These are phyloP conservation scores for Cenococcum geophilum DNA, from an alignment of 495 filamentous ascomycete genomes.

Conservation along the genomic window DNA sequence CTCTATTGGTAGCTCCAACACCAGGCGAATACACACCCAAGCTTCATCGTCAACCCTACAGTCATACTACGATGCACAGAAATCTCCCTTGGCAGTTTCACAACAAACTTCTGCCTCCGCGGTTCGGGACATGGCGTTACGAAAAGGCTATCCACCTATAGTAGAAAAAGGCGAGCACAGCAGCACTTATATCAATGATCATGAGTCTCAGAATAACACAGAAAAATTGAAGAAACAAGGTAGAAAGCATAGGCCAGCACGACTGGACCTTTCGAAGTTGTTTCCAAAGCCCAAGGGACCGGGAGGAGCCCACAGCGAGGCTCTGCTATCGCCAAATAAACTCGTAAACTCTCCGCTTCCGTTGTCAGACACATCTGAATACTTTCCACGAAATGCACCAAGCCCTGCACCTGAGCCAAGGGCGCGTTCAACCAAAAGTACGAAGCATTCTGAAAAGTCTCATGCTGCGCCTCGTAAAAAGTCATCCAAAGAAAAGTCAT, in stretches of 20 bases:
- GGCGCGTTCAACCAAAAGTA: conserved; percentile 15
- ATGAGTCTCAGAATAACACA: background rate
- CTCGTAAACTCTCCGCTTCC: conserved; percentile 32
- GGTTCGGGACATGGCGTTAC: conserved; percentile 35
- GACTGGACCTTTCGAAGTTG: conserved; percentile 35
- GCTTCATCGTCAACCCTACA: conserved; percentile 33
- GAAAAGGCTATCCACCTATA: conserved; percentile 29
- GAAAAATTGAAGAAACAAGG: conserved; percentile 7
- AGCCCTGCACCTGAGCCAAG: background rate
- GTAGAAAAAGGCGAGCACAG: conserved; percentile 15
- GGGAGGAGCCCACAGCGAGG: background rate
- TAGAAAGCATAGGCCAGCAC: conserved; percentile 32
- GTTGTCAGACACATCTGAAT: conserved; percentile 31
- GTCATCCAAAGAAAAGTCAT: conserved; percentile 25
- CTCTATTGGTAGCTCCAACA: conserved; percentile 23
- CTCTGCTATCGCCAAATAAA: conserved; percentile 33
- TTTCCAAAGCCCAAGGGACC: conserved; percentile 31
- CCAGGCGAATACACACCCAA: conserved; percentile 15
- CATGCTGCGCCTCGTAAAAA: conserved; percentile 7
- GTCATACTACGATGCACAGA: conserved; percentile 35
- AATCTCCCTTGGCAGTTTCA: conserved; percentile 32
- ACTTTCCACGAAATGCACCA: conserved; percentile 23
- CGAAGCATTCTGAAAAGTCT: conserved; percentile 17
- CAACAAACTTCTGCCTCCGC: conserved; percentile 40
- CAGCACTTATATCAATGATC: background rate